A percentile compares a stretch with the other conserved stretches of the same genome.
phyloP scores from a whole-genome alignment of 1,284 basidiomycete genomes.

The Thelephora terrestris region DNA sequence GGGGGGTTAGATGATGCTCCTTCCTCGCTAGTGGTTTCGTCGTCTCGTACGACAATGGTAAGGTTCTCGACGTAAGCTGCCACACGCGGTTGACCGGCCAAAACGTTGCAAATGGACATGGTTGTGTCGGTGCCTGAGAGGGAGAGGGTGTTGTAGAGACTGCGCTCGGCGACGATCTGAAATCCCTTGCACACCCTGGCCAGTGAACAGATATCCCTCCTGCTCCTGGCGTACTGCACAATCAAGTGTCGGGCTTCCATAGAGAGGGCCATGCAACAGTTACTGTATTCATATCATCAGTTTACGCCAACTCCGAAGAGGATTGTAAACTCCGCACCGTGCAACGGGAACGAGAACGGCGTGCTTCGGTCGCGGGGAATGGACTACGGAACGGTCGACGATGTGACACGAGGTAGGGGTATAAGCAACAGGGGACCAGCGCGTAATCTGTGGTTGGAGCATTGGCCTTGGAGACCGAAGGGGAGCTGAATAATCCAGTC shows the following conservation, averaged over 20 bases:
- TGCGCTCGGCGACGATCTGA: slow-evolving; percentile 41
- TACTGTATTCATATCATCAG: slow-evolving; percentile 1
- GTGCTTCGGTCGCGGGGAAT: no score
- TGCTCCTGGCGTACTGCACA: slow-evolving; percentile 37
- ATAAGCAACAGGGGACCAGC: no score
- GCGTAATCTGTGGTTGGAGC: no score
- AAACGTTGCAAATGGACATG: slow-evolving; percentile 33
- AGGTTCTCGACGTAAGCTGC: slow-evolving; percentile 41
- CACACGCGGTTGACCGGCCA: slow-evolving; percentile 35
- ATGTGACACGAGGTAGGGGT: no score
- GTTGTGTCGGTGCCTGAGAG: slow-evolving; percentile 30
- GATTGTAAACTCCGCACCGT: not conserved
- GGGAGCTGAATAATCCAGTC: no score
- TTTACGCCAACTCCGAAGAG: not conserved
- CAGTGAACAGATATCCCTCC: slow-evolving; percentile 41
- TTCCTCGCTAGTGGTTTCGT: slow-evolving; percentile 11
- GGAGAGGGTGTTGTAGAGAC: slow-evolving; percentile 48
- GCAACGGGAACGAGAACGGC: no score
- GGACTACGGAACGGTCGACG: no score
- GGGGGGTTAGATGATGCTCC: slow-evolving; percentile 13
- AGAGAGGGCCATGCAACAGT: slow-evolving; percentile 38
- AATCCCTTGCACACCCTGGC: slow-evolving; percentile 48
- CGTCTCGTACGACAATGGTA: slow-evolving; percentile 30
- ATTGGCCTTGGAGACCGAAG: no score
- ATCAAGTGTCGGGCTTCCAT: slow-evolving; percentile 47